Base-by-base conservation (phyloP, 441 rosid genomes). In the Erodium moschatum region DNA sequence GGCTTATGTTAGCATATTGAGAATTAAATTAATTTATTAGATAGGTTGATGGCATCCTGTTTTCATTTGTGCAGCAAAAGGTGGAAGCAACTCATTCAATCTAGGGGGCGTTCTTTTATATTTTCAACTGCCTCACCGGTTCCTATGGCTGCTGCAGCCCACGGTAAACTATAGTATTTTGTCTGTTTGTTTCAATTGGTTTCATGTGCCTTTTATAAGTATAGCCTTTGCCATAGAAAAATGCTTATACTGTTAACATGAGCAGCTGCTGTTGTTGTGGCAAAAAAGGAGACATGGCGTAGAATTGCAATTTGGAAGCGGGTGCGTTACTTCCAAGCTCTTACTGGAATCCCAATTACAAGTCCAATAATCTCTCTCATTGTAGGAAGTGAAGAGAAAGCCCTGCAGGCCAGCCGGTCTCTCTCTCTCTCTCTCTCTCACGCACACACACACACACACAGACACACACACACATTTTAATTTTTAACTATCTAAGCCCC, bases 61-160 rank as follows among this genome's bases (percentile, higher is more conserved):
- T 81, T 20, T 61, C 65, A 54, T 35, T 38, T 78, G 72, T 81
- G 72, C 91, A 90, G 96, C 82, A 83, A 87, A 85, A 90, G 75
- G 18, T 90, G 90, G 97, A 93, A 93, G 87, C 87, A 86, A 77
- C 86, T 93, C 79, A 80, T 93, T 73, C 90, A 83, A 16, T 93
- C 96, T 2, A 85, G 91, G 80, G 98, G 96, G 44, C 95, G 95
- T 1, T 85, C 97, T 58, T 90, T 90, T 77, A 93, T 93, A 81
- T 93, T 87, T 79, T 93, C 98, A 70, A 90, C 98, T 65, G 84
- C 96, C 50, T 62, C 86, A 50, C 90, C 97, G 20, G 77, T 93
- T 69, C 98, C 96, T 1, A 70, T 87, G 80, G 90, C 83, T 77
- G 97, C 96, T 72, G 96, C 98, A 67, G 95, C 95, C n/a, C 86